Base-by-base conservation (phyloP, 1,139 yeast genomes). In the Diutina mesorugosa region DNA sequence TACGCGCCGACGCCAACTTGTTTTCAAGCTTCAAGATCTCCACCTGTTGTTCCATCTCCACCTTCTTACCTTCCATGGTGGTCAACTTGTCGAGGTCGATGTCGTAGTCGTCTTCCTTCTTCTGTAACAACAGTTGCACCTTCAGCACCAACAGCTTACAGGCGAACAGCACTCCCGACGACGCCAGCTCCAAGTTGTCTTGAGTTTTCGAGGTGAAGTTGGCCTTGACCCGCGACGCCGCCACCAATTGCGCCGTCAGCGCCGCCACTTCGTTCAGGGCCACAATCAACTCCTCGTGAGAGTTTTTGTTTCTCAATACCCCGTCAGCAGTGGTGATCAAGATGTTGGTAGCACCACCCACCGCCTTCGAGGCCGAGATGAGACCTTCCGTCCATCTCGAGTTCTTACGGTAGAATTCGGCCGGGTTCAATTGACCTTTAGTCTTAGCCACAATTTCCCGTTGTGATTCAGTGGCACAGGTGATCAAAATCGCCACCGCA, bases 311-410 rank as follows among this genome's bases (percentile, higher is more conserved):
- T 56, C 80, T 77, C 55, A 90, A 74, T 18, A 89, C 90, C 26
- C 96, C 95, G 70, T 90, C 95, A 0, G 97, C 96, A 30, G 90
- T 87, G 61, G 83, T 83, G 59, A 90, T 90, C 62, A 90, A 77
- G 38, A 86, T 76, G 63, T 85, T 87, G 2, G 97, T 90, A 0
- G 96, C 83, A 2, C 84, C 84, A 4, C 96, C 96, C 55, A 90
- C 95, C 0, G 95, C 87, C 64, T 87, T 86, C 2, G 97, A 90
- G 14, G 97, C 97, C 61, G 96, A 87, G 50, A 90, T 84, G 58
- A 90, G 81, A 46, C 97, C 97, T 69, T 90, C 96, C 0, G 97
- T 89, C 97, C 97, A 90, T 65, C 95, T 79, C 67, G 85, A 90
- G 67, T 90, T 89, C 70, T 88, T 89, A 67, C 86, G 88, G 72